These are phyloP conservation scores for Colletotrichum sp. DNA, from an alignment of 2,329 filamentous ascomycete genomes.

Conservation along the genomic window DNA sequence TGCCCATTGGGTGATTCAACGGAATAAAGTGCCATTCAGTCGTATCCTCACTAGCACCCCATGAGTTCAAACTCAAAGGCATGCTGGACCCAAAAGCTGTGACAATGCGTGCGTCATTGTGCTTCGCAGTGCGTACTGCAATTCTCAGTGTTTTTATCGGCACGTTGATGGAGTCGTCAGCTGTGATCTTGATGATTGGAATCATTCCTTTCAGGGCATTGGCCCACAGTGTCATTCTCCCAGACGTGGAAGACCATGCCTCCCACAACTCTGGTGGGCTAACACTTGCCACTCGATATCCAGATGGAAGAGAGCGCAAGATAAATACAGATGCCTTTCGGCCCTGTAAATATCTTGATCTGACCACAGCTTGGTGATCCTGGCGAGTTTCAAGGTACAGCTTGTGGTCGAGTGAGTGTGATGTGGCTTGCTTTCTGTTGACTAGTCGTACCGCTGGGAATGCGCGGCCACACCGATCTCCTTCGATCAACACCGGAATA, in stretches of 20 bases:
- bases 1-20: no score
- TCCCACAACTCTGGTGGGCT: neutral
- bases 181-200: neutral
- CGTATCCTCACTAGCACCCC: no score
- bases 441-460: neutral
- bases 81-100: no score
- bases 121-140: no score
- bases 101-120: no score
- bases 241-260: neutral
- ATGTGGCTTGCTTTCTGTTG: neutral
- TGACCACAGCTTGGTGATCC: no score
- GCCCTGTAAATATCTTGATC: no score
- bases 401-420: neutral
- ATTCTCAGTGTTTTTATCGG: no score
- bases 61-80: no score
- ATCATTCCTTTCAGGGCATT: no score
- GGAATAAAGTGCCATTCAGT: no score
- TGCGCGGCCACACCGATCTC: neutral
- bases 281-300: neutral
- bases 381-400: neutral
- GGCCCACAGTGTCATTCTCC: neutral
- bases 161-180: no score
- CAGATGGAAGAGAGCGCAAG: neutral
- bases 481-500: neutral
- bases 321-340: neutral